Base-by-base conservation (phyloP, 805 yeast species). In the Starmera caribaea region DNA sequence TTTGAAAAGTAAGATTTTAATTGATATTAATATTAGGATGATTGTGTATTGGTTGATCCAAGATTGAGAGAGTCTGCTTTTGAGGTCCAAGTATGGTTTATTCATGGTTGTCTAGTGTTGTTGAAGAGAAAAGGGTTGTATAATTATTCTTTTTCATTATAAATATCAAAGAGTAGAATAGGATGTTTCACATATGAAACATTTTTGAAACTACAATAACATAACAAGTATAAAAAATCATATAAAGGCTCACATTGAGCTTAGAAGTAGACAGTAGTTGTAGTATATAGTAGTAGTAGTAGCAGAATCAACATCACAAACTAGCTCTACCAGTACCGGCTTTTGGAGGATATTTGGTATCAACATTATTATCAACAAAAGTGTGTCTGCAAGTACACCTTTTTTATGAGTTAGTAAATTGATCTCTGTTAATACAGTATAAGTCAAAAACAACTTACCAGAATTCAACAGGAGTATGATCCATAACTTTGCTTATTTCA, bases 21-120 rank as follows among this genome's bases (percentile, higher is more conserved):
- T 45, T 1, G 78, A 61, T 9, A 81, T 63, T 2, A 90, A 55
- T 0, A 74, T 46, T 12, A 80, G 42, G 2, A 75, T 51, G 1
- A 88, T 42, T 1, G 94, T 71, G 51, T 73, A 75, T 42, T 76
- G 71, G 52, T 86, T 83, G 16, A 84, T 51, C 76, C 83, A 76
- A 8, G 73, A 57, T 50, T 84, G 92, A 4, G 84, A 69, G 7
- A 81, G 47, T 36, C 73, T 54, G 43, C 81, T 88, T 15, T 57
- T 51, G 4, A 76, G 54, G 34, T 65, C 65, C 31, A 81, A 59
- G 50, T 72, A 78, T 15, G 58, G 57, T 21, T 27, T 37, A 42
- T 41, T 44, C 30, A 4, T 32, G 7, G 14, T 12, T 13, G 30
- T 10, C 30, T 10, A 10, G 32, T 13, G 32, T 14, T 30, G 32